Evolutionary conservation across 768 basidiomycete species (phyloP), one percentile per base, ranked within the genome.

Genomic region (Podaxis sp.): DNA sequence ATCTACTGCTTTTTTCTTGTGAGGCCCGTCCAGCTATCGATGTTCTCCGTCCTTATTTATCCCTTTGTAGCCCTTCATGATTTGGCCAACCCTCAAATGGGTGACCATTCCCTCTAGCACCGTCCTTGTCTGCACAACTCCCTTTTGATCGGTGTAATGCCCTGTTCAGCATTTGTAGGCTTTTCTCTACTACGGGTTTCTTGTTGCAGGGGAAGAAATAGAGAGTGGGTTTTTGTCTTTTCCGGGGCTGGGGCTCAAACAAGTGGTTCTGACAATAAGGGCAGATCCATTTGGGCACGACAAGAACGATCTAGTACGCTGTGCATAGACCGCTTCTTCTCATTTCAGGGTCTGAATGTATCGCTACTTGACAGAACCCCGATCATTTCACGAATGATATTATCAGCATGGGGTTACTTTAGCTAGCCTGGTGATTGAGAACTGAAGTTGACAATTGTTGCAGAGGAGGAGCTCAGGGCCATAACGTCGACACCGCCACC

Each of bases 351-450:
- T 13, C 44, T 50, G 10, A 23, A 32, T 40, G 48, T 32, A 32
- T 55, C 48, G 27, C 48, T 23, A 14, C 25, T 35, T 14, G 23
- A 36, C 65, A 82, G 82, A 86, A 87, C 70, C 76, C 88, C 65
- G 87, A 90, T 66, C 84, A 89, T 69, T 89, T 88, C 71, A 89
- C 87, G 55, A 83, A 82, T 66, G 85, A 82, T 66, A 86, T 89
- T 69, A 88, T 89, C 64, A 81, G 86, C 82, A 69, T 65, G 78
- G 7, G 32, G 32, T 9, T 76, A 28, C 27, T 28, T 28, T 28
- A 11, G 44, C 32, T n/a, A 64, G 47, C 23, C 6, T 57, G 7
- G 3, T 32, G 32, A 47, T n/a, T 6, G 25, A 28, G 16, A 10
- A 27, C 1, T 25, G 21, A 42, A 25, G 32, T 18, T 50, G 23